Conservation (phyloP, 331 rosid species). For the Saraca asoca region DNA sequence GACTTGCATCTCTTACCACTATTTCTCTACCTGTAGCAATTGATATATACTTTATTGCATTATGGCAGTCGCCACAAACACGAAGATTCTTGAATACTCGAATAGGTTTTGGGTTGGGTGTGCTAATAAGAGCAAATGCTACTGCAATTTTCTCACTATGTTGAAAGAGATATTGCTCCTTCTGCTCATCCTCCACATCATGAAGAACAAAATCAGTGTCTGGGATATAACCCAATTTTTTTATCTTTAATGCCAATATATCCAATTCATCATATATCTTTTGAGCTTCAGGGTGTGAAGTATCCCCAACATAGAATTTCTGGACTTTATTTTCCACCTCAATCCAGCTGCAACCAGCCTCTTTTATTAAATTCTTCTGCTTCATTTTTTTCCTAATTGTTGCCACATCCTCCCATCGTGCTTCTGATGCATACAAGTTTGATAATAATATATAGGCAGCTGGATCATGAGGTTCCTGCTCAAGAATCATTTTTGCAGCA, state of each 20-base stretch:
- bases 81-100: slow-evolving; percentile 54
- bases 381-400: slow-evolving; percentile 50
- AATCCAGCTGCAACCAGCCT: slow-evolving; percentile 56
- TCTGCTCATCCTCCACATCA: slow-evolving; percentile 56
- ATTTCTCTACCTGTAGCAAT: slow-evolving; percentile 49
- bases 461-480: slow-evolving; percentile 49
- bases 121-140: slow-evolving; percentile 51
- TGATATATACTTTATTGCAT: slow-evolving; percentile 50
- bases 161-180: slow-evolving; percentile 57
- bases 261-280: slow-evolving; percentile 51
- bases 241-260: slow-evolving; percentile 43
- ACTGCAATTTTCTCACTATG: slow-evolving; percentile 62
- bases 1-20: slow-evolving; percentile 51
- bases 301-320: slow-evolving; percentile 54
- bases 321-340: slow-evolving; percentile 51
- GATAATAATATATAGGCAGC: slow-evolving; percentile 51
- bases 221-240: slow-evolving; percentile 49
- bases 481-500: slow-evolving; percentile 58
- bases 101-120: slow-evolving; percentile 39
- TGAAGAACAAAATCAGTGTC: slow-evolving; percentile 54
- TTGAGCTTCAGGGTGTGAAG: slow-evolving; percentile 50
- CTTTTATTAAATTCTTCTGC: slow-evolving; percentile 42
- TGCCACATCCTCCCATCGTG: slow-evolving; percentile 52
- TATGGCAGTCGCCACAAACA: slow-evolving; percentile 55
- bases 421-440: slow-evolving; percentile 55